These are phyloP conservation scores for Saraca asoca DNA, from an alignment of 331 rosid genomes.

Conservation along the genomic window DNA sequence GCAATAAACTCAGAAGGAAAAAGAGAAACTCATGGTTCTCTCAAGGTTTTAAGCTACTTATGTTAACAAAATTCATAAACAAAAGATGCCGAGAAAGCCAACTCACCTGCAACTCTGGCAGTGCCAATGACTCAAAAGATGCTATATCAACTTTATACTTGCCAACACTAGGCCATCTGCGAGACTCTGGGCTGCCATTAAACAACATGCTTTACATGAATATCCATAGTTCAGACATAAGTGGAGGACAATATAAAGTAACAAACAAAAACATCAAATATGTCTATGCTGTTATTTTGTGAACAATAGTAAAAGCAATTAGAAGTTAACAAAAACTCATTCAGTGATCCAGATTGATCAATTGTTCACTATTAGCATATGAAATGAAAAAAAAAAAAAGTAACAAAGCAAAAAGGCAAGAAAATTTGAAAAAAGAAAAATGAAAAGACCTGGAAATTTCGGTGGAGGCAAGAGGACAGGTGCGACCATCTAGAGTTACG, in stretches of 20 bases:
- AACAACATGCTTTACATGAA: constrained; percentile 31
- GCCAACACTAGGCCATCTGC: constrained; percentile 84
- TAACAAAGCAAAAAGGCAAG: no score
- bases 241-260: background rate
- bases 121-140: constrained; percentile 70
- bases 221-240: background rate
- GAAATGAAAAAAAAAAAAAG: background rate
- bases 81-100: constrained; percentile 22
- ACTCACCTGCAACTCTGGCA: constrained; percentile 81
- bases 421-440: background rate
- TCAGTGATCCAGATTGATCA: background rate
- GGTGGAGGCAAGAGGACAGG: constrained; percentile 65
- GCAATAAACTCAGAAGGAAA: background rate
- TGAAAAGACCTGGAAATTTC: constrained; percentile 50
- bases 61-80: constrained; percentile 17
- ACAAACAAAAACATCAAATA: constrained; percentile 1
- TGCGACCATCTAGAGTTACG: constrained; percentile 77
- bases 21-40: background rate
- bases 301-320: background rate
- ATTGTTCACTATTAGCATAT: background rate
- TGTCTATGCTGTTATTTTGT: background rate
- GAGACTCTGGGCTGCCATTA: constrained; percentile 61
- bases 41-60: background rate
- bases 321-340: background rate
- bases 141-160: constrained; percentile 75